phyloP scores from a whole-genome alignment of 345 rosid genomes.

The Linum tenue region DNA sequence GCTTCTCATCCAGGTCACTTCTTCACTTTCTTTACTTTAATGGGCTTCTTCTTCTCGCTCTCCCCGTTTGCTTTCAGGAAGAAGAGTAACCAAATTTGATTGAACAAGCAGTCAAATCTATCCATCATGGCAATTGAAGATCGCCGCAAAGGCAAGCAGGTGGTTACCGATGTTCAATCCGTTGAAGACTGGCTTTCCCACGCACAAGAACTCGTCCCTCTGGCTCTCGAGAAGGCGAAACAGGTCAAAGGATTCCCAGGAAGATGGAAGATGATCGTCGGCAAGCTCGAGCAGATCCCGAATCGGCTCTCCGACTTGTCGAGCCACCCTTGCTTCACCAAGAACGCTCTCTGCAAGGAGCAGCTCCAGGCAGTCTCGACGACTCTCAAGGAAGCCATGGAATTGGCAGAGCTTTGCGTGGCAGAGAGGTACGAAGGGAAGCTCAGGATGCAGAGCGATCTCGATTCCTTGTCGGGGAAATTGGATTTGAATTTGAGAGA shows the following conservation, averaged over 20 bases:
- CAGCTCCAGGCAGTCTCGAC: conserved; percentile 65
- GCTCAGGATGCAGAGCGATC: conserved; percentile 88
- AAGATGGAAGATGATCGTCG: conserved; percentile 79
- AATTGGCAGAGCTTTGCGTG: conserved; percentile 42
- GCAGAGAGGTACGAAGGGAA: conserved; percentile 77
- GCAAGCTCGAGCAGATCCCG: conserved; percentile 79
- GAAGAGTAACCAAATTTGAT: conserved; percentile 16
- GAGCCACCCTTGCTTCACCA: conserved; percentile 89
- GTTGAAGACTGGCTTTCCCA: conserved; percentile 68
- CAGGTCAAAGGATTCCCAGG: conserved; percentile 59
- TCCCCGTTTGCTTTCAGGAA: not conserved
- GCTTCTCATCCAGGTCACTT: conserved; percentile 22
- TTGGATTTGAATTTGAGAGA: conserved; percentile 75
- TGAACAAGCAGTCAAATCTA: conserved; percentile 14
- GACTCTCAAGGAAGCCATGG: conserved; percentile 47
- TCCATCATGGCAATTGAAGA: conserved; percentile 43
- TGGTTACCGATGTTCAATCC: conserved; percentile 22
- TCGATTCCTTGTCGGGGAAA: conserved; percentile 71
- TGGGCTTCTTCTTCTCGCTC: conserved; percentile 23
- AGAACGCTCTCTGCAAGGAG: conserved; percentile 75
- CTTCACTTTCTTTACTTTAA: conserved; percentile 19
- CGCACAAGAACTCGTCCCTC: conserved; percentile 64
- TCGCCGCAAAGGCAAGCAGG: conserved; percentile 15
- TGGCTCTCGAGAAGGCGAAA: conserved; percentile 47
- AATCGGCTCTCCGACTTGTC: conserved; percentile 68